Evolutionary conservation across 2,329 filamentous ascomycete genomes (phyloP).

Genomic region (Talaromyces funiculosus): DNA sequence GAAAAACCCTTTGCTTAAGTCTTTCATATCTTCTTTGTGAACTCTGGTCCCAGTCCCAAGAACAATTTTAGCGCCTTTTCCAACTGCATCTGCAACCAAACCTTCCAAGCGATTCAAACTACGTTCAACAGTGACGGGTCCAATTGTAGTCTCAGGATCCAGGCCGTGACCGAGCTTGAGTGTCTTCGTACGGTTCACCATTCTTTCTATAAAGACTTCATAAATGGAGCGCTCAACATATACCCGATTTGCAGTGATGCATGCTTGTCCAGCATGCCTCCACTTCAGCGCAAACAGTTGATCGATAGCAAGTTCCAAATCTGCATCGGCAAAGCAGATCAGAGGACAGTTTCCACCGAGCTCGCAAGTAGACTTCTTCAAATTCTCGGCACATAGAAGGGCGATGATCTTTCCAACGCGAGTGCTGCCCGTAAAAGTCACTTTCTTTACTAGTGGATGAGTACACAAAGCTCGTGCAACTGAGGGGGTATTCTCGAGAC

Average conservation of each 20-base stretch:
- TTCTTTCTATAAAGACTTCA: constrained; percentile 33
- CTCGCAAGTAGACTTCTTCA: constrained; percentile 63
- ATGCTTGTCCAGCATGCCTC: constrained; percentile 49
- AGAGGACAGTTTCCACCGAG: constrained; percentile 61
- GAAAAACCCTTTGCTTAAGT: constrained; percentile 42
- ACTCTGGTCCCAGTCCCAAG: constrained; percentile 38
- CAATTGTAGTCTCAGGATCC: constrained; percentile 37
- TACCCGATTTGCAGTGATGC: constrained; percentile 49
- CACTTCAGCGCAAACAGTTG: constrained; percentile 38
- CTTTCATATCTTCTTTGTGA: constrained; percentile 47
- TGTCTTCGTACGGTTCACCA: constrained; percentile 23
- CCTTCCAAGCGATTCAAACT: constrained; percentile 54
- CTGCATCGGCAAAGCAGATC: constrained; percentile 58
- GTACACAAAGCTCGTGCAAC: constrained; percentile 47
- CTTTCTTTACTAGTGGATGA: constrained; percentile 56
- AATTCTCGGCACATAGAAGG: constrained; percentile 53
- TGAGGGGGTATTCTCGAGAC: constrained; percentile 35
- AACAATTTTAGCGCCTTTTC: constrained; percentile 48
- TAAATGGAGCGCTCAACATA: constrained; percentile 55
- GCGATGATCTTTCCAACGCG: constrained; percentile 59
- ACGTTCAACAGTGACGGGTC: constrained; percentile 56
- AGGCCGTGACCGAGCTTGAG: constrained; percentile 34
- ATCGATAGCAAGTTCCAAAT: constrained; percentile 47
- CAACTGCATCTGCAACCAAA: constrained; percentile 52
- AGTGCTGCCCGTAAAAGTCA: constrained; percentile 50